Conservation (phyloP, 306 rosid genomes). For the Cucurbita argyrosperma region DNA sequence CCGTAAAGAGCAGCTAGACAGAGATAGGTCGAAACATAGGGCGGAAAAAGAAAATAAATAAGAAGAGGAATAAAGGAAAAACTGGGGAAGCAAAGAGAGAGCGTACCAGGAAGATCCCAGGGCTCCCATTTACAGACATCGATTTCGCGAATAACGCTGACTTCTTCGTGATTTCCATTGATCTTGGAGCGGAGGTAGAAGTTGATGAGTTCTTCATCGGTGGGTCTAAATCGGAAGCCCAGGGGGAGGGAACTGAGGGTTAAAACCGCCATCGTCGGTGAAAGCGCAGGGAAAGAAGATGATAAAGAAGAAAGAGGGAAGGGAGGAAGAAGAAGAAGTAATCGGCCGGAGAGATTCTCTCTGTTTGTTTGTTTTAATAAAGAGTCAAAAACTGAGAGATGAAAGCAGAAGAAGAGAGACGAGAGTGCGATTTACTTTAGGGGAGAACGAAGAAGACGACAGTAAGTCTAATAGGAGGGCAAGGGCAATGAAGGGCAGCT, state of each 20-base stretch:
- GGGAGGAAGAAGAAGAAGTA: background rate
- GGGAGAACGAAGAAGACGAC: background rate
- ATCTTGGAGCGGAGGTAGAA: slow-evolving; percentile 64
- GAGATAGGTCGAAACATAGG: background rate
- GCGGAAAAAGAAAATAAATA: background rate
- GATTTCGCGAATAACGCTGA: slow-evolving; percentile 71
- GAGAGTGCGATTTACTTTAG: slow-evolving; percentile 4
- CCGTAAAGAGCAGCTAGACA: background rate
- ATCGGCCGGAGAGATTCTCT: slow-evolving; percentile 1
- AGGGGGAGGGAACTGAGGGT: slow-evolving; percentile 49
- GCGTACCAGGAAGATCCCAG: slow-evolving; percentile 86
- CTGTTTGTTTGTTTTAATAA: background rate
- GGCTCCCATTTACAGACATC: slow-evolving; percentile 97
- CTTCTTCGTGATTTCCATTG: slow-evolving; percentile 53
- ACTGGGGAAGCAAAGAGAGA: background rate
- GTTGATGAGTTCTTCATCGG: slow-evolving; percentile 71
- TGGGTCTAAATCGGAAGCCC: slow-evolving; percentile 84
- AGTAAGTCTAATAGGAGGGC: background rate
- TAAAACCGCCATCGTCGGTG: slow-evolving; percentile 15
- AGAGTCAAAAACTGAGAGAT: background rate
- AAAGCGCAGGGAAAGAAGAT: background rate
- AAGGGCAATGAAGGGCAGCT: too few species aligned
- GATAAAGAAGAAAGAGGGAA: background rate
- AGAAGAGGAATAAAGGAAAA: background rate
- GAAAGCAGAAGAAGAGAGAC: background rate